A percentile compares a stretch with the other conserved stretches of the same genome.
phyloP scores from a whole-genome alignment of 1,284 basidiomycete species.

The Ustanciosporium gigantosporum region DNA sequence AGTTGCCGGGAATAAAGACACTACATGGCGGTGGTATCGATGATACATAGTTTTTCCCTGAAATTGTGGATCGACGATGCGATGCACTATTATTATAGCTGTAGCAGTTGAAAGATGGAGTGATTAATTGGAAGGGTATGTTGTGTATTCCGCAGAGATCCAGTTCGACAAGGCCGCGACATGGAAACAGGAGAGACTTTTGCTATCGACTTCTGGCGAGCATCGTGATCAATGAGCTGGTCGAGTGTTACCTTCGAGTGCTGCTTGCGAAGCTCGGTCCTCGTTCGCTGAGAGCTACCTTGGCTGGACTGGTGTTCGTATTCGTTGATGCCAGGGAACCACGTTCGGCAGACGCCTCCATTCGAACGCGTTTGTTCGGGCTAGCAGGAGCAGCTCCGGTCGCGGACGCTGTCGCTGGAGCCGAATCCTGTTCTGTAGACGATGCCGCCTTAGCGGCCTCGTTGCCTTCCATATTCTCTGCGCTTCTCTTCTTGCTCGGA shows the following conservation, averaged over 20 bases:
- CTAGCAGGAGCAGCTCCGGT: background rate
- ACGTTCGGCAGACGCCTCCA: slow-evolving; percentile 17
- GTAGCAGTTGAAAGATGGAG: too few relatives aligned
- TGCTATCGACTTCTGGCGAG: too few relatives aligned
- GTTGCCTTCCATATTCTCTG: slow-evolving; percentile 2
- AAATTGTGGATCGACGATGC: too few relatives aligned
- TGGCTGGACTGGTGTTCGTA: slow-evolving; percentile 16
- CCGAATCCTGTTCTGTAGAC: background rate
- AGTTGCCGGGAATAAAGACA: too few relatives aligned
- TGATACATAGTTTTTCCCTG: too few relatives aligned
- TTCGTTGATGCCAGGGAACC: background rate
- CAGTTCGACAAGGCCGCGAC: too few relatives aligned
- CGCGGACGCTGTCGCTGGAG: background rate
- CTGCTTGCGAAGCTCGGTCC: slow-evolving; percentile 30
- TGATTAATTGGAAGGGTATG: too few relatives aligned
- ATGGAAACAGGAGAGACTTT: too few relatives aligned
- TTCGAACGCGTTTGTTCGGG: slow-evolving; percentile 30
- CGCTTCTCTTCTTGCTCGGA: slow-evolving; percentile 34
- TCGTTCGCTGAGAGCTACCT: slow-evolving; percentile 17
- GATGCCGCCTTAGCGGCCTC: slow-evolving; percentile 1
- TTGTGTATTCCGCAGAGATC: too few relatives aligned
- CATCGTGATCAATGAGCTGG: too few relatives aligned
- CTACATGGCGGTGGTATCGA: too few relatives aligned
- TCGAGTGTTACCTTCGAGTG: slow-evolving; percentile 2
- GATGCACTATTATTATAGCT: too few relatives aligned